Percentiles rank a stretch among this genome's conserved stretches.
These are phyloP conservation scores for Lithospermum erythrorhizon DNA, from an alignment of 257 asterid species.

Conservation along the genomic window DNA sequence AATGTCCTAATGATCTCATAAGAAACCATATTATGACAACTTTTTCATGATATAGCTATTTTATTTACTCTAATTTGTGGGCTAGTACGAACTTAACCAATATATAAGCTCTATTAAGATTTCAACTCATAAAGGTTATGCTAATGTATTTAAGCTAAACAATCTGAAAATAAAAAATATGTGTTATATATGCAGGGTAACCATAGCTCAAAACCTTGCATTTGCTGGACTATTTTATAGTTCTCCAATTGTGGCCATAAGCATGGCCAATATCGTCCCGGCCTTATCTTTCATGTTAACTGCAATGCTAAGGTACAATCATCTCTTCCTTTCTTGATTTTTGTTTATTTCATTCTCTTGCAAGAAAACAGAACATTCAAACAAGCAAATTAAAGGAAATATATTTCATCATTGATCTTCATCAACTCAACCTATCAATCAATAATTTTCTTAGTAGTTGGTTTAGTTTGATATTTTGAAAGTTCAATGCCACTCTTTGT, in stretches of 20 bases:
- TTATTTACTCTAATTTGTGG: too few species aligned
- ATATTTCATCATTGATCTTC: neutral
- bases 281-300: constrained; percentile 55
- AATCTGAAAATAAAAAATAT: neutral
- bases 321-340: neutral
- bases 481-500: neutral
- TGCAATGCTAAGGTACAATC: constrained; percentile 42
- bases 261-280: constrained; percentile 60
- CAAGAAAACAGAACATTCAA: neutral
- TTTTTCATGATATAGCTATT: neutral
- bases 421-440: neutral
- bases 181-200: constrained; percentile 34
- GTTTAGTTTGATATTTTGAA: neutral
- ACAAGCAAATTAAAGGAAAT: too few species aligned
- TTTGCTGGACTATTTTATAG: constrained; percentile 64
- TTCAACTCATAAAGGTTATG: neutral
- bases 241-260: constrained; percentile 75
- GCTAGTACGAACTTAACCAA: too few species aligned
- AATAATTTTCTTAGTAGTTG: neutral
- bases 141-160: neutral
- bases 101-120: too few species aligned
- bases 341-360: neutral
- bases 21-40: neutral
- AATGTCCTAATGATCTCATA: neutral
- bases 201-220: constrained; percentile 63